Evolutionary conservation across 1,284 basidiomycete species (phyloP).

Genomic region (Tylopilus sp.): DNA sequence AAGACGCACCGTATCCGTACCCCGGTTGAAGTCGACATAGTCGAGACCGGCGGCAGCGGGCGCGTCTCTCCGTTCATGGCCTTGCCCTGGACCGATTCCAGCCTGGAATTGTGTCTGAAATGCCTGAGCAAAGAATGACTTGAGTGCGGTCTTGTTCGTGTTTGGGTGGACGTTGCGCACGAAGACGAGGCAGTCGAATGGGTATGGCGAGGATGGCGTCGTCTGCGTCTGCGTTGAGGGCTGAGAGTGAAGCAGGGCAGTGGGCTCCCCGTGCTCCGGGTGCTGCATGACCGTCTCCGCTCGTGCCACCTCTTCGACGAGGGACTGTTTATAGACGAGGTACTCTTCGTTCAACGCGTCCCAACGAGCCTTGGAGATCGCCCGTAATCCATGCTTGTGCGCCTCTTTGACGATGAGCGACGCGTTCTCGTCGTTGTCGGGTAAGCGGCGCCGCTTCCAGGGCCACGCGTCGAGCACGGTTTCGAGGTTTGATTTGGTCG

Average conservation of each 20-base stretch:
- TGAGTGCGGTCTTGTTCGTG: slow-evolving; percentile 76
- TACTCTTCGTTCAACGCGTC: slow-evolving; percentile 61
- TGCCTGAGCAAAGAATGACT: slow-evolving; percentile 49
- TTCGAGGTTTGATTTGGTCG: slow-evolving; percentile 37
- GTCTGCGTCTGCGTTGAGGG: not conserved
- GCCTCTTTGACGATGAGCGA: slow-evolving; percentile 39
- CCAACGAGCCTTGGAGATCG: slow-evolving; percentile 56
- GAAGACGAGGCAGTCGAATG: slow-evolving; percentile 63
- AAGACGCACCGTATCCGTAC: slow-evolving; percentile 57
- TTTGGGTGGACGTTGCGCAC: slow-evolving; percentile 64
- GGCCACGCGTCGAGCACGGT: slow-evolving; percentile 52
- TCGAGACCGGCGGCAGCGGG: slow-evolving; percentile 44
- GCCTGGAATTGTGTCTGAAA: slow-evolving; percentile 26
- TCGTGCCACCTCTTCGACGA: slow-evolving; percentile 46
- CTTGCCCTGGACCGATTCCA: slow-evolving; percentile 4
- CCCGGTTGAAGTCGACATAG: slow-evolving; percentile 75
- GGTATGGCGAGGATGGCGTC: slow-evolving; percentile 45
- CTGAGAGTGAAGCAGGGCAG: not conserved
- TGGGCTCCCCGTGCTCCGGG: not conserved
- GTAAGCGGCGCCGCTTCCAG: slow-evolving; percentile 35
- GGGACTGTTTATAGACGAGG: slow-evolving; percentile 47
- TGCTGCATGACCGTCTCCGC: slow-evolving; percentile 16
- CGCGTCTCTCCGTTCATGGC: not conserved
- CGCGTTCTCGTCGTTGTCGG: not conserved
- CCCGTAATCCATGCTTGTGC: slow-evolving; percentile 54